phyloP scores from a whole-genome alignment of 2,329 filamentous ascomycete genomes.

The Aspergillus fructus region DNA sequence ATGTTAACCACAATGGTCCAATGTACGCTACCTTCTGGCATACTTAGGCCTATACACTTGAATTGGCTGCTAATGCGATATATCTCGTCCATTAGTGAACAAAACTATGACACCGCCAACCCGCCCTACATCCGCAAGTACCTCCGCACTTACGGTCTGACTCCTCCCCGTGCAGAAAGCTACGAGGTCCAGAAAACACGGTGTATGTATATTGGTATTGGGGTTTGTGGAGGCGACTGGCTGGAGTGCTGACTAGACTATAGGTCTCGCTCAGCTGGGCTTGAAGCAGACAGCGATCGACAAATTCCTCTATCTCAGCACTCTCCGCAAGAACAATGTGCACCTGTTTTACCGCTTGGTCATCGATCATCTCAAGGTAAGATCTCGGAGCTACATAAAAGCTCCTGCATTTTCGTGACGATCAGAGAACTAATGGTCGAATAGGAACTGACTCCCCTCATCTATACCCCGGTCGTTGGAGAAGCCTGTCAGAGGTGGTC shows the following conservation, averaged over 20 bases:
- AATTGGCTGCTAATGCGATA: background rate
- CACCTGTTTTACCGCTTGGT: constrained; percentile 54
- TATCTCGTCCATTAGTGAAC: constrained; percentile 29
- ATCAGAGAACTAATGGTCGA: constrained; percentile 17
- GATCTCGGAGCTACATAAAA: background rate
- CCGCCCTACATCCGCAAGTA: constrained; percentile 52
- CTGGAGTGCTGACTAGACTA: constrained; percentile 9
- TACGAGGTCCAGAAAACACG: constrained; percentile 51
- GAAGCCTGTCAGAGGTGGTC: constrained; percentile 97
- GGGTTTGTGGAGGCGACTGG: background rate
- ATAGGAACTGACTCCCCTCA: constrained; percentile 50
- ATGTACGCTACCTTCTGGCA: constrained; percentile 27
- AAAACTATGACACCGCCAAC: constrained; percentile 51
- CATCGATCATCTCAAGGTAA: constrained; percentile 47
- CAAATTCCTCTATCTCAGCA: constrained; percentile 52
- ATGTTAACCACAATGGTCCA: constrained; percentile 32
- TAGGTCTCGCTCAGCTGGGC: constrained; percentile 47
- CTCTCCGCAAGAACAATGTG: constrained; percentile 52
- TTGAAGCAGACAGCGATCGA: constrained; percentile 49
- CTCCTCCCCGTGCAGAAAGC: constrained; percentile 49
- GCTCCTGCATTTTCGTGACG: background rate
- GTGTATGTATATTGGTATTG: constrained; percentile 31
- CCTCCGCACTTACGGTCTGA: constrained; percentile 51
- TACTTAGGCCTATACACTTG: background rate
- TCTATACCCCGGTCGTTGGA: constrained; percentile 64